A percentile compares a stretch with the other conserved stretches of the same genome.
Conservation (phyloP, 2,329 filamentous ascomycete genomes). For the Didymella glomerata region DNA sequence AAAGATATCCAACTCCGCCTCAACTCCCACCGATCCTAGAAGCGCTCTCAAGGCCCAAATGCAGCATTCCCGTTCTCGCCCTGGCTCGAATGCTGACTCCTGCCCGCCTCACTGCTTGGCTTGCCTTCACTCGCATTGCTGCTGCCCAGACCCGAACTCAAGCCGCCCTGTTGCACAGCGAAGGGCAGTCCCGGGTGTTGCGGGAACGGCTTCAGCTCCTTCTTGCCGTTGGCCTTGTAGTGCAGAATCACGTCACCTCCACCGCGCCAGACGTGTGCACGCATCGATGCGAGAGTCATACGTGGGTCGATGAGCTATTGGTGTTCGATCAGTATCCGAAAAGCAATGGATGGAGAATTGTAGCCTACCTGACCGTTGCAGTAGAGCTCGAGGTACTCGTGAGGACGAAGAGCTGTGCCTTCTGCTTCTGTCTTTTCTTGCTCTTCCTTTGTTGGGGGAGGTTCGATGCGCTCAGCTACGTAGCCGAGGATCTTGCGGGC, state of each 20-base stretch:
- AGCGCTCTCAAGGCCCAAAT: constrained; percentile 28
- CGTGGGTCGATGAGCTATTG: constrained; percentile 71
- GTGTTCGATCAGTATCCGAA: not conserved
- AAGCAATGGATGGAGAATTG: constrained; percentile 19
- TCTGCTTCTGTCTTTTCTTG: constrained; percentile 52
- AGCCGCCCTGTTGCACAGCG: constrained; percentile 19
- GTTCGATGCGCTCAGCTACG: constrained; percentile 89
- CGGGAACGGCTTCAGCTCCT: constrained; percentile 58
- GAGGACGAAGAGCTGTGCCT: constrained; percentile 67
- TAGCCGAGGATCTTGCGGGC: constrained; percentile 95
- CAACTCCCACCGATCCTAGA: not conserved
- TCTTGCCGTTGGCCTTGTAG: constrained; percentile 92
- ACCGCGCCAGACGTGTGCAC: constrained; percentile 92
- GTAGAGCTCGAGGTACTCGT: constrained; percentile 94
- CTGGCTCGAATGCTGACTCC: constrained; percentile 35
- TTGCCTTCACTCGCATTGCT: constrained; percentile 45
- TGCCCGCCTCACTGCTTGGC: constrained; percentile 42
- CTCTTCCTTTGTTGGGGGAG: constrained; percentile 66
- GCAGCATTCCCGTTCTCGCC: constrained; percentile 24
- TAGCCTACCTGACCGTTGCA: constrained; percentile 84
- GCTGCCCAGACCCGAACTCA: constrained; percentile 25
- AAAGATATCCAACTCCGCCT: not conserved
- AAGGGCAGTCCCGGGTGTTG: constrained; percentile 28
- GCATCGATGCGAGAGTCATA: constrained; percentile 93
- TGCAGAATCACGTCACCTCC: constrained; percentile 90